Evolutionary conservation across 2,329 filamentous ascomycete species (phyloP).

Genomic region (Pseudogymnoascus sp.): DNA sequence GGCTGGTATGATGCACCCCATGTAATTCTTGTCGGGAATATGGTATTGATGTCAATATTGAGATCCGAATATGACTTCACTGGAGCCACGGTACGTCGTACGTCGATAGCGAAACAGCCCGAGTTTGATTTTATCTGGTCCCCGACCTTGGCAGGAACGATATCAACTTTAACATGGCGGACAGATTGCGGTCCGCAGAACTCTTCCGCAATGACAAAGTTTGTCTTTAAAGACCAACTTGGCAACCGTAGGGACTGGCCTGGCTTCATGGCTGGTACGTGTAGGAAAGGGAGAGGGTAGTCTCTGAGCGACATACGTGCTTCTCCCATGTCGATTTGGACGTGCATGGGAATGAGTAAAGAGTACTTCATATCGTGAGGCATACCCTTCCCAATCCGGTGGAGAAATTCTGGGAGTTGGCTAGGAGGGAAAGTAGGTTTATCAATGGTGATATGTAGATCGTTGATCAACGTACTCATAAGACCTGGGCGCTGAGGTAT

Average conservation of each 20-base stretch:
- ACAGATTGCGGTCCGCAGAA: conserved; percentile 74
- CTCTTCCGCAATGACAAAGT: conserved; percentile 95
- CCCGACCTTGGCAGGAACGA: conserved; percentile 63
- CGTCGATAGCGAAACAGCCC: conserved; percentile 73
- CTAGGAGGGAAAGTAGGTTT: conserved; percentile 85
- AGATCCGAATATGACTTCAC: conserved; percentile 97
- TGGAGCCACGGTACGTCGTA: conserved; percentile 83
- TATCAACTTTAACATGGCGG: conserved; percentile 71
- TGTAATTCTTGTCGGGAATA: conserved; percentile 83
- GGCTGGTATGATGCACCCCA: conserved; percentile 98
- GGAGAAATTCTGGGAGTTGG: conserved; percentile 75
- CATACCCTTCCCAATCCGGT: conserved; percentile 94
- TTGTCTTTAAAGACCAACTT: conserved; percentile 76
- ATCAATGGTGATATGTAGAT: conserved; percentile 78
- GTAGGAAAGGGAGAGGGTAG: conserved; percentile 85
- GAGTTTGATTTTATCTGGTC: conserved; percentile 48
- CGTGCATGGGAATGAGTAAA: conserved; percentile 79
- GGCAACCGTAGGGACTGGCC: conserved; percentile 73
- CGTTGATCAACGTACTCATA: conserved; percentile 72
- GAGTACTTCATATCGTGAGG: conserved; percentile 86
- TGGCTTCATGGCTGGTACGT: conserved; percentile 75
- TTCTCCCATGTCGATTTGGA: conserved; percentile 86
- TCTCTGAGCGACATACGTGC: conserved; percentile 80
- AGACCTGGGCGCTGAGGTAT: conserved; percentile 80
- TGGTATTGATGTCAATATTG: conserved; percentile 85